A percentile compares a stretch with the other conserved stretches of the same genome.
Conservation (phyloP, 441 rosid genomes). For the Geranium incanum region DNA sequence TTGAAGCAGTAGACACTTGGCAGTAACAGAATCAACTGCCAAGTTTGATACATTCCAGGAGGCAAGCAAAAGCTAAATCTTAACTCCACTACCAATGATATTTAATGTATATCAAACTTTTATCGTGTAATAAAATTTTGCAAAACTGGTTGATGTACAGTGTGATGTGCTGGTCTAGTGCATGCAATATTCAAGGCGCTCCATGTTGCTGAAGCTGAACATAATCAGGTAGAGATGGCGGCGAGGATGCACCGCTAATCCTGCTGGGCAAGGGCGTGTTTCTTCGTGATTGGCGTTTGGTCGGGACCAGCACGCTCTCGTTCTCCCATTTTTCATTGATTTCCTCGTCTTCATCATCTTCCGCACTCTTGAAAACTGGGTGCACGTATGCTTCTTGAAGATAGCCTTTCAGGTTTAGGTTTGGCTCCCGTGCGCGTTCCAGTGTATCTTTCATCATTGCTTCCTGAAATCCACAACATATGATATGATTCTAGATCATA, state of each 20-base stretch:
- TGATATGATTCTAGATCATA: background rate
- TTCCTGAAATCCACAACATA: slow-evolving; percentile 46
- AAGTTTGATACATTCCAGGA: too few species aligned
- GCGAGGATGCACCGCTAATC: slow-evolving; percentile 51
- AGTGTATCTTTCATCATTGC: slow-evolving; percentile 92
- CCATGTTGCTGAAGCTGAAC: slow-evolving; percentile 19
- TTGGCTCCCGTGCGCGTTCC: slow-evolving; percentile 70
- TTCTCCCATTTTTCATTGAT: slow-evolving; percentile 29
- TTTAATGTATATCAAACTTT: background rate
- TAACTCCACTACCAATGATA: too few species aligned
- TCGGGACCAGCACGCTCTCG: slow-evolving; percentile 56
- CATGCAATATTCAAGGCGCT: slow-evolving; percentile 8
- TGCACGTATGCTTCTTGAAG: slow-evolving; percentile 69
- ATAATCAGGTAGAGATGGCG: slow-evolving; percentile 33
- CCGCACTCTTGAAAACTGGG: slow-evolving; percentile 56
- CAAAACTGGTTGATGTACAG: background rate
- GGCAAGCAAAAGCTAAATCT: too few species aligned
- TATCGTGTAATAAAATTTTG: background rate
- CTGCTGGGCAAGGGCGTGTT: slow-evolving; percentile 76
- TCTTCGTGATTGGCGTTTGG: slow-evolving; percentile 69
- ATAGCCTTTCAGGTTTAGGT: slow-evolving; percentile 58
- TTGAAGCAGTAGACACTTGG: too few species aligned
- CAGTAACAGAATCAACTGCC: too few species aligned
- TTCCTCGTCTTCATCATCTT: slow-evolving; percentile 29
- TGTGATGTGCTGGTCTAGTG: background rate